Conservation (phyloP, 257 asterid species). For the Handroanthus guayacan region DNA sequence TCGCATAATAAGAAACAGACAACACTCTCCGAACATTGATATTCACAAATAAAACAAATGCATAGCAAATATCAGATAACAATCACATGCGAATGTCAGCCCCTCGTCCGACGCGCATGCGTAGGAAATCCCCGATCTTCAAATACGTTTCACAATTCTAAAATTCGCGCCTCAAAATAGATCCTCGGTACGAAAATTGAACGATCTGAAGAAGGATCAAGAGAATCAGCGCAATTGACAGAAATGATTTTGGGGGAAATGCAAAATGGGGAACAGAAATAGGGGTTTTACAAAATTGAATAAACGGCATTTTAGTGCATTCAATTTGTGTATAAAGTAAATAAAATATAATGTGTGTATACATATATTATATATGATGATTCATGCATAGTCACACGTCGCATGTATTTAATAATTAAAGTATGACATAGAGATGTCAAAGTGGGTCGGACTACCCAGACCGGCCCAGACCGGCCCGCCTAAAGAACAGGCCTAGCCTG, state of each 20-base stretch:
- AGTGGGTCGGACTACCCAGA: no score
- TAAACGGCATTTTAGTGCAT: conserved; percentile 1
- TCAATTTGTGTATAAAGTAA: neutral
- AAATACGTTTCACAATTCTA: conserved; percentile 19
- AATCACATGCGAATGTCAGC: conserved; percentile 45
- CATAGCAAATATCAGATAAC: conserved; percentile 32
- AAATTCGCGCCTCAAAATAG: conserved; percentile 25
- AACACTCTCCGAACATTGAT: conserved; percentile 14
- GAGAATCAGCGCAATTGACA: conserved; percentile 20
- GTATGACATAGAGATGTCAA: no score
- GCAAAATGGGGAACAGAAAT: conserved; percentile 9
- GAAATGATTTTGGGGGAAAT: conserved; percentile 32
- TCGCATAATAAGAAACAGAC: conserved; percentile 5
- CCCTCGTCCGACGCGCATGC: conserved; percentile 27
- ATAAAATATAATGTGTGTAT: no score
- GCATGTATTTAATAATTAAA: no score
- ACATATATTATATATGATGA: no score
- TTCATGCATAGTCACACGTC: no score
- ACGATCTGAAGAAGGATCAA: conserved; percentile 27
- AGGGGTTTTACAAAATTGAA: conserved; percentile 29
- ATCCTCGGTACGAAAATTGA: conserved; percentile 29
- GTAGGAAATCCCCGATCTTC: conserved; percentile 18
- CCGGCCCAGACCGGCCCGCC: no score
- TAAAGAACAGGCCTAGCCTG: no score
- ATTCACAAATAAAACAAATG: conserved; percentile 16